Base-by-base conservation (phyloP, 2,329 filamentous ascomycete species). In the Cylindrodendrum hubeiense region DNA sequence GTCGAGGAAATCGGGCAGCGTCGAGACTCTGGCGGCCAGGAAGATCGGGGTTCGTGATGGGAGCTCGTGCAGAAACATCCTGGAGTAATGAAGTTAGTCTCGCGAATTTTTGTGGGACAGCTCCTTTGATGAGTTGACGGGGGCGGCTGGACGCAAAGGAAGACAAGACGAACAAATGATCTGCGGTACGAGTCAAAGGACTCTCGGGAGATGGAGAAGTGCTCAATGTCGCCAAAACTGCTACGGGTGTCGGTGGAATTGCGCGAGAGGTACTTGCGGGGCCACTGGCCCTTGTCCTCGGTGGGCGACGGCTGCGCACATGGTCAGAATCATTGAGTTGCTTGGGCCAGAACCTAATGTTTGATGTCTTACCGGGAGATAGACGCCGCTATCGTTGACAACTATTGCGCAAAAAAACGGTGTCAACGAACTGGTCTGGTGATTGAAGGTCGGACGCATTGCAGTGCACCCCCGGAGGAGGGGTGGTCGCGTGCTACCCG, bases 131-230 rank as follows among this genome's bases (percentile, higher is more conserved):
- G 13, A 22, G 28, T 3, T 49, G 5, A 30, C 8, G 3, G 46
- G 9, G 24, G 6, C 26, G 6, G 15, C 28, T 12, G 10, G 33
- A 30, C 55, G 8, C 24, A 7, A 10, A 3, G 30, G 6, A 28
- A 41, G 41, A 22, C 13, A 39, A n/a, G 15, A 85, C 91, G 73
- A 87, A 97, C 95, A 83, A 98, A 98, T 69, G 95, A 98, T 75
- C 96, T 90, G 68, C 96, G 88, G 81, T 98, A 98, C 3, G 95
- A 97, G 79, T 98, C 96, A 76, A 98, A 98, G 2, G 95, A 98
- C 82, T 98, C 96, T 75, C 95, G 89, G 39, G 95, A 97, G 78
- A 98, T 98, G 68, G 92, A 94, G 78, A 98, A 98, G 15, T 92
- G 94, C 77, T 98, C 95, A 73, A 94, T 95, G 67, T 97, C 94